These are phyloP conservation scores for Thelonectria discophora DNA, from an alignment of 2,329 filamentous ascomycete genomes.

Conservation along the genomic window DNA sequence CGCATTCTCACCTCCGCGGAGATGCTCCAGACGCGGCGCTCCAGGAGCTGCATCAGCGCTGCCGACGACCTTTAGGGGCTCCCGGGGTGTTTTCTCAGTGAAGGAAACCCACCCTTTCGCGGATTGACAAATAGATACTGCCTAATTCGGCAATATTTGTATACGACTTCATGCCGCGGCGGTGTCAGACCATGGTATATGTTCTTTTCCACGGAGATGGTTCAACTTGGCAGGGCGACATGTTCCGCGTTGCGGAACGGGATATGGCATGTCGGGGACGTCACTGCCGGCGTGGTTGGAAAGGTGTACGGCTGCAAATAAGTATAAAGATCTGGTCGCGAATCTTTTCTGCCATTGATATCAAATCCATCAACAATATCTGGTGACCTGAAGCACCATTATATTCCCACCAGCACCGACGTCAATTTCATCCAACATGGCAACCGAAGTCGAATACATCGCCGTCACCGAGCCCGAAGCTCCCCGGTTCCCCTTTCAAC, in stretches of 20 bases:
- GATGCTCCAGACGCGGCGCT: background rate
- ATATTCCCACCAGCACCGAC: too few relatives aligned
- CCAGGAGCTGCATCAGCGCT: background rate
- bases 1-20: background rate
- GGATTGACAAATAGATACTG: too few relatives aligned
- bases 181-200: background rate
- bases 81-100: too few relatives aligned
- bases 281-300: background rate
- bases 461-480: background rate
- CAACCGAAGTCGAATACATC: background rate
- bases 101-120: too few relatives aligned
- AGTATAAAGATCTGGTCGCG: background rate
- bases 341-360: background rate
- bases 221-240: background rate
- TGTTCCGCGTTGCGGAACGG: background rate
- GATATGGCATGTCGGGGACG: background rate
- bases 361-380: background rate
- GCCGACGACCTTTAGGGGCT: too few relatives aligned
- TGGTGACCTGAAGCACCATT: background rate
- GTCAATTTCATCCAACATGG: constrained; percentile 21
- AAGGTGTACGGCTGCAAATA: too few relatives aligned
- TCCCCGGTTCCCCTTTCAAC: constrained; percentile 32
- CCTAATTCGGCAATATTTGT: background rate
- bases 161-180: background rate
- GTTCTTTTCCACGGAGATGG: background rate